A percentile compares a stretch with the other conserved stretches of the same genome.
Conservation (phyloP, 106 monocot genomes). For the Gastrodia elata region DNA sequence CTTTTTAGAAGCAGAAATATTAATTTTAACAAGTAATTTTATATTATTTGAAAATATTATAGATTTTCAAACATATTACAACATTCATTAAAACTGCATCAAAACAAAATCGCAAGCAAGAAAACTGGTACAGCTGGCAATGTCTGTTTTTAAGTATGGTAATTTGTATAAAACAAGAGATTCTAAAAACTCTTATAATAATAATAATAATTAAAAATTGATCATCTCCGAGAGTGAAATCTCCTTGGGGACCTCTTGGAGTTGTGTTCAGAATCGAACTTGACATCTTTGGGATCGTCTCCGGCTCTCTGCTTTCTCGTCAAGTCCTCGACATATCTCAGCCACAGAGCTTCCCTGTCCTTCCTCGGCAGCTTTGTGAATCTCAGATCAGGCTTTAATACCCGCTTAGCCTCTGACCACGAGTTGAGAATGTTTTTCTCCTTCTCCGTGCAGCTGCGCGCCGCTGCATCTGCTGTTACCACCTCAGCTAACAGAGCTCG, state of each 20-base stretch:
- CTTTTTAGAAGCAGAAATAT: too few species aligned
- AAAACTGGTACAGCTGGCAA: too few species aligned
- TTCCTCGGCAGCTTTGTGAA: constrained; percentile 77
- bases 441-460: constrained; percentile 21
- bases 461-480: constrained; percentile 48
- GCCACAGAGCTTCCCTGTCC: constrained; percentile 73
- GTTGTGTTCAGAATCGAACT: constrained; percentile 28
- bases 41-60: too few species aligned
- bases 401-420: constrained; percentile 75
- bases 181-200: too few species aligned
- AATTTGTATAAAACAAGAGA: too few species aligned
- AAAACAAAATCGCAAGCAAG: too few species aligned
- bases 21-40: too few species aligned
- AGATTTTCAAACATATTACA: too few species aligned
- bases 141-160: too few species aligned
- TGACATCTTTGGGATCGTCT: constrained; percentile 28
- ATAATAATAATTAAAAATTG: too few species aligned
- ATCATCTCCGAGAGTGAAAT: constrained; percentile 14
- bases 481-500: constrained; percentile 49
- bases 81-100: too few species aligned
- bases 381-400: constrained; percentile 61
- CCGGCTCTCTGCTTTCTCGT: constrained; percentile 33
- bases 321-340: constrained; percentile 39
- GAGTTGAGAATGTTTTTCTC: constrained; percentile 62
- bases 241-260: constrained; percentile 13